These are phyloP conservation scores for Podospora appendiculata DNA, from an alignment of 495 filamentous ascomycete species.

Conservation along the genomic window DNA sequence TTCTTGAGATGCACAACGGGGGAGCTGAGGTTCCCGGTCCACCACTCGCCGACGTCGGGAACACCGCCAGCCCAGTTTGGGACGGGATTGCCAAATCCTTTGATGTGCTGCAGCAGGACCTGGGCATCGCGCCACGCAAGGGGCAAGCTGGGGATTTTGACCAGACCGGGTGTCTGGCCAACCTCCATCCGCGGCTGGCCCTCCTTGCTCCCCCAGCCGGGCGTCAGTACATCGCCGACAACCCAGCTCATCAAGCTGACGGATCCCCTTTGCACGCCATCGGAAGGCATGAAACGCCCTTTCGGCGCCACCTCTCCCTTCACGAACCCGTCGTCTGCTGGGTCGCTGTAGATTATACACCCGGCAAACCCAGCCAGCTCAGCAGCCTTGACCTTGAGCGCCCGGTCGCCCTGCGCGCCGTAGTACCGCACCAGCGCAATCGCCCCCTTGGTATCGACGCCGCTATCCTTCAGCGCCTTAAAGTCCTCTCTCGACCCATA, in stretches of 20 bases:
- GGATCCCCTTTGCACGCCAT: conserved; percentile 74
- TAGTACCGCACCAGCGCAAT: conserved; percentile 80
- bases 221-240: conserved; percentile 81
- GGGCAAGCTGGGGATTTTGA: conserved; percentile 81
- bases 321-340: conserved; percentile 67
- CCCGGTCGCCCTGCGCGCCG: conserved; percentile 62
- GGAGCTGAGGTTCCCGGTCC: conserved; percentile 70
- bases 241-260: conserved; percentile 79
- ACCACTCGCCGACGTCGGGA: conserved; percentile 65
- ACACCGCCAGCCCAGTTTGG: conserved; percentile 74
- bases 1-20: conserved; percentile 81
- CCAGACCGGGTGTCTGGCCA: conserved; percentile 63
- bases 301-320: conserved; percentile 61
- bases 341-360: conserved; percentile 89
- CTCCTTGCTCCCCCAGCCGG: conserved; percentile 73
- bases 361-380: conserved; percentile 77
- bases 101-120: conserved; percentile 63
- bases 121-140: conserved; percentile 85
- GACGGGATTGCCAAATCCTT: conserved; percentile 65
- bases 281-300: conserved; percentile 69
- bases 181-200: conserved; percentile 56
- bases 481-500: conserved; percentile 85
- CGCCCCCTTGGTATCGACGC: conserved; percentile 66
- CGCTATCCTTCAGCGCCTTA: conserved; percentile 56
- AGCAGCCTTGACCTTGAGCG: conserved; percentile 82